A percentile compares a stretch with the other conserved stretches of the same genome.
Conservation (phyloP, 306 rosid species). For the Adenanthera pavonina region DNA sequence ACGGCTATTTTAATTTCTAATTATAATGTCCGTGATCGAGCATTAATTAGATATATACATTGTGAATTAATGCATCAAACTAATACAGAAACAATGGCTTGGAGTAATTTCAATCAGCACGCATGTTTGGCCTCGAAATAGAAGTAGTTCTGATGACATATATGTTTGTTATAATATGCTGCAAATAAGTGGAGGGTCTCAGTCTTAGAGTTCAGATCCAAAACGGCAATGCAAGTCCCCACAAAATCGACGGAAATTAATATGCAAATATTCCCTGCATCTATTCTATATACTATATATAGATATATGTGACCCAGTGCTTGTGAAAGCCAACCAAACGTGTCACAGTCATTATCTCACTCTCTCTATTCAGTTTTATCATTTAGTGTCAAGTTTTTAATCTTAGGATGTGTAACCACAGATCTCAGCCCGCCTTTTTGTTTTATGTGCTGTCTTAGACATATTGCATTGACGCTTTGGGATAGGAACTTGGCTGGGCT, state of each 20-base stretch:
- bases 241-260: neutral
- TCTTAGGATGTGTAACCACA: neutral
- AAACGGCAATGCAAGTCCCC: neutral
- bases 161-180: neutral
- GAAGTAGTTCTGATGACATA: neutral
- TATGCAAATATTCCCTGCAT: neutral
- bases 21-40: neutral
- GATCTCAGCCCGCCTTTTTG: constrained; percentile 12
- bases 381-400: neutral
- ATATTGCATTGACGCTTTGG: neutral
- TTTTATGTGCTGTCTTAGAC: constrained; percentile 1
- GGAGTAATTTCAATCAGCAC: neutral
- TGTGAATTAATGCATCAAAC: too few relatives aligned
- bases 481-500: neutral
- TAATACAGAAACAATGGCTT: too few relatives aligned
- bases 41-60: neutral
- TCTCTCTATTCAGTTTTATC: neutral
- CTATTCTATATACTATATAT: neutral
- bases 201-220: neutral
- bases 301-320: too few relatives aligned
- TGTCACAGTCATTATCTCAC: neutral
- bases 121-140: neutral
- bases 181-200: too few relatives aligned
- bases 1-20: neutral
- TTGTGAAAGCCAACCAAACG: neutral